Evolutionary conservation across 345 rosid species (phyloP).

Genomic region (Lepidium africanum): DNA sequence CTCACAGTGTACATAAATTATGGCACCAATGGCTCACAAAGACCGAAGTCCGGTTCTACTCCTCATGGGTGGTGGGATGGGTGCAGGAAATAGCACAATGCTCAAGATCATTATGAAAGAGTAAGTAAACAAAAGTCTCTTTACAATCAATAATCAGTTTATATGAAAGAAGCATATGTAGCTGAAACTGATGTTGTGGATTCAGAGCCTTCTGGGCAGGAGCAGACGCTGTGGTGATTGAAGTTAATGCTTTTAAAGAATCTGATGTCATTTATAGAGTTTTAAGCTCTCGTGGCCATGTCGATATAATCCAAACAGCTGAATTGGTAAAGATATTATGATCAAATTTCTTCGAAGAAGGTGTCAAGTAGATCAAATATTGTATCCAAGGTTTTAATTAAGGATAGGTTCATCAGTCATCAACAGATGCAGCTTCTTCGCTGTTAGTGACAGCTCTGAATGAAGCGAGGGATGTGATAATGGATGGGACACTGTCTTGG

Average conservation of each 20-base stretch:
- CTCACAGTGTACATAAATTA: constrained; percentile 61
- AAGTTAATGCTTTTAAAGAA: constrained; percentile 96
- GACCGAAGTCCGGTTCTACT: constrained; percentile 88
- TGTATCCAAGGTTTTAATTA: neutral
- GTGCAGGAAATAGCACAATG: constrained; percentile 98
- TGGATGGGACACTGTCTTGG: constrained; percentile 97
- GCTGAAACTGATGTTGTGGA: constrained; percentile 8
- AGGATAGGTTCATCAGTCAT: constrained; percentile 87
- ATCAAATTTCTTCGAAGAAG: neutral
- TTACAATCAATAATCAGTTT: neutral
- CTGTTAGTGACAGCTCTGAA: constrained; percentile 84
- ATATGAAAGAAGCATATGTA: neutral
- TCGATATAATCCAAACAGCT: constrained; percentile 79
- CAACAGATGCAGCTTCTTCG: constrained; percentile 92
- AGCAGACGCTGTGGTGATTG: constrained; percentile 75
- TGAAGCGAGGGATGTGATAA: constrained; percentile 88
- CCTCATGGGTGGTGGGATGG: constrained; percentile 98
- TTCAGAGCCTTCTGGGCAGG: constrained; percentile 87
- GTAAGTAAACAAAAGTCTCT: constrained; percentile 50
- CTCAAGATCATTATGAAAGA: constrained; percentile 85
- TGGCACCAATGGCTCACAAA: constrained; percentile 81
- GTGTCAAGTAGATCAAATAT: neutral
- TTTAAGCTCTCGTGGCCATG: constrained; percentile 81
- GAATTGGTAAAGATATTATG: constrained; percentile 50
- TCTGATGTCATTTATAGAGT: constrained; percentile 89